These are phyloP conservation scores for Aspergillus sp. DNA, from an alignment of 2,329 filamentous ascomycete species.

Conservation along the genomic window DNA sequence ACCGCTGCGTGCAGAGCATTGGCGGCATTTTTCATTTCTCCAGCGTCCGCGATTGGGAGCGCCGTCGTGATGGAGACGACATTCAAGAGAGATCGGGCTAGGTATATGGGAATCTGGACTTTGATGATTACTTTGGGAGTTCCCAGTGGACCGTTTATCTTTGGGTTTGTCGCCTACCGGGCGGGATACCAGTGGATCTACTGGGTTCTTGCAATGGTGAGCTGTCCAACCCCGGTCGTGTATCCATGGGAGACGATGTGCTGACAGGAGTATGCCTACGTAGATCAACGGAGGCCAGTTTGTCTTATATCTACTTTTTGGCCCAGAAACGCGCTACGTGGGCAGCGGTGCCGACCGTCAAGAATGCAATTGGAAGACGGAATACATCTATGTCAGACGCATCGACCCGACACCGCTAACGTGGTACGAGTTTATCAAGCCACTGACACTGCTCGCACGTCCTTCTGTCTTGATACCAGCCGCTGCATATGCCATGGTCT, in stretches of 20 bases:
- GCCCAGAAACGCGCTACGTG: constrained; percentile 49
- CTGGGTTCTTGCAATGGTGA: constrained; percentile 50
- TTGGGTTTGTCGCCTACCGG: constrained; percentile 42
- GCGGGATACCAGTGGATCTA: constrained; percentile 54
- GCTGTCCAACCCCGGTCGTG: constrained; percentile 4
- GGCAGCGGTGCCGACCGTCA: constrained; percentile 19
- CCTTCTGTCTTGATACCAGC: constrained; percentile 47
- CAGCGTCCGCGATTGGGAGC: constrained; percentile 48
- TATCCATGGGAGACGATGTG: constrained; percentile 2
- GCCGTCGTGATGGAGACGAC: constrained; percentile 52
- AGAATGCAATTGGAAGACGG: constrained; percentile 32
- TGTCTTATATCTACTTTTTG: constrained; percentile 48
- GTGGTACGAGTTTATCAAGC: constrained; percentile 45
- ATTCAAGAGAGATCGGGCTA: constrained; percentile 47
- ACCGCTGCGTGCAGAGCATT: constrained; percentile 47
- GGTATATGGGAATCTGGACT: constrained; percentile 53
- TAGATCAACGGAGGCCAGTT: constrained; percentile 51
- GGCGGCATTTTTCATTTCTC: constrained; percentile 49
- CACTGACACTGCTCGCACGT: constrained; percentile 40
- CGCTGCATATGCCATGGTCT: constrained; percentile 50
- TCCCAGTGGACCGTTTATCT: constrained; percentile 33
- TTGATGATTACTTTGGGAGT: constrained; percentile 44
- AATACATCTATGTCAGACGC: constrained; percentile 41
- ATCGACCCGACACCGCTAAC: constrained; percentile 47
- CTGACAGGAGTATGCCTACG: constrained; percentile 3